Evolutionary conservation across 1,139 yeast species (phyloP).

Genomic region (Yamadazyma aaseri): DNA sequence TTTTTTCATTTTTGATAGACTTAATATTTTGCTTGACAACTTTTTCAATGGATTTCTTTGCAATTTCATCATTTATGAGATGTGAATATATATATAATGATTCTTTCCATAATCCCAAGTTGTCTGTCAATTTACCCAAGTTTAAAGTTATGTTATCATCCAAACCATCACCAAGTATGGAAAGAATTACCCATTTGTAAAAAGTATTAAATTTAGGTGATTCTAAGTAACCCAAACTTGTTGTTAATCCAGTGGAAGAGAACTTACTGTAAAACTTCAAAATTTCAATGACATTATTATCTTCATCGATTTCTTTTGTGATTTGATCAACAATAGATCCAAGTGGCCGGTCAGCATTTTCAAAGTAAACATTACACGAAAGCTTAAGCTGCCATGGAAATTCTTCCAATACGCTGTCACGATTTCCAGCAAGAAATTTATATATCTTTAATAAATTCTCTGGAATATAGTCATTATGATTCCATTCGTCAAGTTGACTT

Average conservation of each 20-base stretch:
- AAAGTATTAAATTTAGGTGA: constrained; percentile 24
- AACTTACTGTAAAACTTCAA: constrained; percentile 19
- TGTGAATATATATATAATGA: constrained; percentile 62
- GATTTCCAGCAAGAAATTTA: constrained; percentile 62
- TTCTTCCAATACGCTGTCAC: constrained; percentile 37
- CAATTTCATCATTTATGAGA: constrained; percentile 41
- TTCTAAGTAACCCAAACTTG: constrained; percentile 11
- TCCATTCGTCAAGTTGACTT: constrained; percentile 69
- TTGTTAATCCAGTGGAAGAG: constrained; percentile 2
- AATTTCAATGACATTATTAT: constrained; percentile 20
- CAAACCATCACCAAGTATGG: constrained; percentile 29
- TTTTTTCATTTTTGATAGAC: constrained; percentile 26
- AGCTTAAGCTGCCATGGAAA: constrained; percentile 63
- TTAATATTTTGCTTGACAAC: constrained; percentile 50
- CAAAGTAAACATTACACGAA: constrained; percentile 61
- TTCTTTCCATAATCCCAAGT: constrained; percentile 53
- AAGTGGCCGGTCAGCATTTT: constrained; percentile 23
- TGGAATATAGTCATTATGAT: constrained; percentile 49
- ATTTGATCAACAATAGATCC: not conserved
- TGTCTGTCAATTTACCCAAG: constrained; percentile 55
- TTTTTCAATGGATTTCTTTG: constrained; percentile 38
- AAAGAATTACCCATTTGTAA: constrained; percentile 57
- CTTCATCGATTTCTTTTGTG: constrained; percentile 30
- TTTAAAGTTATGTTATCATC: constrained; percentile 43
- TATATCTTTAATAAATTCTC: constrained; percentile 54